Evolutionary conservation across 345 rosid species (phyloP).

Genomic region (Aquilaria malaccensis): DNA sequence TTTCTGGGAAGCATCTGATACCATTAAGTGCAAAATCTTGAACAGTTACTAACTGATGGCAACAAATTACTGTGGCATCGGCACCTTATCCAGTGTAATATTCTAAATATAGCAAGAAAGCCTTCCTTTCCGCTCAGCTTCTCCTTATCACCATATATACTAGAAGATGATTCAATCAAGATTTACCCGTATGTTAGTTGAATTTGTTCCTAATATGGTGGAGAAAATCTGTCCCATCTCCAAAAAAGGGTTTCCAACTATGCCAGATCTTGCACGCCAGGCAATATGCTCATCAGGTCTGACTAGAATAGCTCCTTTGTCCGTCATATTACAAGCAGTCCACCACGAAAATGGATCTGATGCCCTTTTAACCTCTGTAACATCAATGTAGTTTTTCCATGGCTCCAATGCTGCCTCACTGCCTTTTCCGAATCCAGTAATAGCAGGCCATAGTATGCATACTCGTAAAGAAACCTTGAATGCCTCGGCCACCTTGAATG

Average conservation of each 20-base stretch:
- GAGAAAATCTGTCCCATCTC: conserved; percentile 57
- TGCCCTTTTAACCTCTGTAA: conserved; percentile 39
- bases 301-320: conserved; percentile 61
- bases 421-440: conserved; percentile 15
- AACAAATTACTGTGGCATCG: no score
- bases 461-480: conserved; percentile 40
- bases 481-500: conserved; percentile 48
- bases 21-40: no score
- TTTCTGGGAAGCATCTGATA: no score
- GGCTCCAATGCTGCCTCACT: conserved; percentile 52
- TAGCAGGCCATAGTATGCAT: conserved; percentile 61
- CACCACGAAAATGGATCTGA: conserved; percentile 58
- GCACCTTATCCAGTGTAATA: no score
- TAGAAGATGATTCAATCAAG: not conserved
- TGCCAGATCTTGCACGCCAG: conserved; percentile 51
- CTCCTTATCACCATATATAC: not conserved
- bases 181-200: not conserved
- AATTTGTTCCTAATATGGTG: conserved; percentile 33
- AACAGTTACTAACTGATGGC: no score
- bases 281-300: conserved; percentile 85
- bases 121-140: no score
- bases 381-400: conserved; percentile 52
- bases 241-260: conserved; percentile 29
- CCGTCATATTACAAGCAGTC: conserved; percentile 63
- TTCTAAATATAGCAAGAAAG: no score